These are phyloP conservation scores for Balakata baccata DNA, from an alignment of 345 rosid species.

Conservation along the genomic window DNA sequence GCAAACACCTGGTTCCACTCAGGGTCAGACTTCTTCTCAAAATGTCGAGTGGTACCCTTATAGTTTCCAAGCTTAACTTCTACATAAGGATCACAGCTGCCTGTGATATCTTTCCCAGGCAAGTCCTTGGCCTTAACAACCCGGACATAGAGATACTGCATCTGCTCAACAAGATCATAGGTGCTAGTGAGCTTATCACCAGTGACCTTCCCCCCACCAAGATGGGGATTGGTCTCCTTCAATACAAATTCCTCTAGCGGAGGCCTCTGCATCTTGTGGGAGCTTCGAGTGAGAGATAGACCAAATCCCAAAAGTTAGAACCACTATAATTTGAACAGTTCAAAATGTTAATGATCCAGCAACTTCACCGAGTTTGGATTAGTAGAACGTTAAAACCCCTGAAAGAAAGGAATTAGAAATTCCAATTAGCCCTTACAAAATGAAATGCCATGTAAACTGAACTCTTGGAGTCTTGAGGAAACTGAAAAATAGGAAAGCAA, in stretches of 20 bases:
- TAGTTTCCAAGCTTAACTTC: constrained; percentile 95
- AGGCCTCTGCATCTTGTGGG: constrained; percentile 66
- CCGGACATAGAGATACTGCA: constrained; percentile 77
- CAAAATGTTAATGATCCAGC: background rate
- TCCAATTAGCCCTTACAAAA: constrained; percentile 26
- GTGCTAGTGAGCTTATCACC: constrained; percentile 74
- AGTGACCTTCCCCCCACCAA: constrained; percentile 70
- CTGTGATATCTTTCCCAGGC: constrained; percentile 78
- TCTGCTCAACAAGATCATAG: constrained; percentile 88
- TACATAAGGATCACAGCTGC: constrained; percentile 88
- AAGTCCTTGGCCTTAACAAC: constrained; percentile 92
- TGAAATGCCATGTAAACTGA: constrained; percentile 10
- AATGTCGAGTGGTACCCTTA: constrained; percentile 69
- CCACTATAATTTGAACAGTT: constrained; percentile 9
- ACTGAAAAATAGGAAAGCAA: constrained; percentile 21
- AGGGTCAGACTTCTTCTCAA: constrained; percentile 83
- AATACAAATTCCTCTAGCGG: constrained; percentile 62
- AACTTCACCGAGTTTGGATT: constrained; percentile 7
- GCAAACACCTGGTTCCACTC: constrained; percentile 92
- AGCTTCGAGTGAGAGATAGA: constrained; percentile 8
- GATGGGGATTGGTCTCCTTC: constrained; percentile 78
- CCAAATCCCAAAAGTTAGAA: constrained; percentile 13
- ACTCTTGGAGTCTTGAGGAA: constrained; percentile 16
- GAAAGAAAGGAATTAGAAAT: constrained; percentile 21
- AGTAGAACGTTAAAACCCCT: constrained; percentile 23